These are phyloP conservation scores for Bryum argenteum DNA, from an alignment of 225 moss, liverwort and hornwort genomes.

Conservation along the genomic window DNA sequence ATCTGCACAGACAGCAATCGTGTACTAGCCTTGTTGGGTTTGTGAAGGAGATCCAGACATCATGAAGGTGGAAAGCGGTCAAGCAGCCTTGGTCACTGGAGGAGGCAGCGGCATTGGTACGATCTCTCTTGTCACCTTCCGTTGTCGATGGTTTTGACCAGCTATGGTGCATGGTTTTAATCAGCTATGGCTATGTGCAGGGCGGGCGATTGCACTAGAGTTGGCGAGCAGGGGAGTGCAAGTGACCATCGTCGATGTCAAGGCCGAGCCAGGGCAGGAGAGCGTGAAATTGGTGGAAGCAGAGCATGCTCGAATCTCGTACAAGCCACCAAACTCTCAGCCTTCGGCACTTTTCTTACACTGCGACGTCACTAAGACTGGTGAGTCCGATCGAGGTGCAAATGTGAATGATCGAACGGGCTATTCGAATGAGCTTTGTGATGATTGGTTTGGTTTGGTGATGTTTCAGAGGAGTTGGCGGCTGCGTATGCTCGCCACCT, in stretches of 20 bases:
- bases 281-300: constrained; percentile 67
- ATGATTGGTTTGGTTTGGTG: neutral
- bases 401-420: neutral
- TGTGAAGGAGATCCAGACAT: neutral
- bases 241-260: constrained; percentile 57
- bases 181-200: constrained; percentile 31
- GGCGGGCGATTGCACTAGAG: constrained; percentile 61
- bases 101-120: constrained; percentile 9
- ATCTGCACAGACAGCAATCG: no score
- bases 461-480: constrained; percentile 21
- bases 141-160: neutral
- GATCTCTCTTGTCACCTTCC: neutral
- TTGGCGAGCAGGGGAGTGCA: constrained; percentile 66
- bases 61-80: constrained; percentile 27
- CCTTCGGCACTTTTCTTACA: constrained; percentile 62
- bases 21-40: no score
- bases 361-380: constrained; percentile 69
- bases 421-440: neutral
- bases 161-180: neutral
- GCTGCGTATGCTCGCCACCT: constrained; percentile 62
- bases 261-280: constrained; percentile 45
- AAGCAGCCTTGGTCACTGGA: constrained; percentile 11
- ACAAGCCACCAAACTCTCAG: constrained; percentile 32
- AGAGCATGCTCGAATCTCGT: constrained; percentile 56
- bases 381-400: constrained; percentile 20